Evolutionary conservation across 2,329 filamentous ascomycete species (phyloP), one percentile per base, ranked within the genome.

Genomic region (Alternaria dauci): DNA sequence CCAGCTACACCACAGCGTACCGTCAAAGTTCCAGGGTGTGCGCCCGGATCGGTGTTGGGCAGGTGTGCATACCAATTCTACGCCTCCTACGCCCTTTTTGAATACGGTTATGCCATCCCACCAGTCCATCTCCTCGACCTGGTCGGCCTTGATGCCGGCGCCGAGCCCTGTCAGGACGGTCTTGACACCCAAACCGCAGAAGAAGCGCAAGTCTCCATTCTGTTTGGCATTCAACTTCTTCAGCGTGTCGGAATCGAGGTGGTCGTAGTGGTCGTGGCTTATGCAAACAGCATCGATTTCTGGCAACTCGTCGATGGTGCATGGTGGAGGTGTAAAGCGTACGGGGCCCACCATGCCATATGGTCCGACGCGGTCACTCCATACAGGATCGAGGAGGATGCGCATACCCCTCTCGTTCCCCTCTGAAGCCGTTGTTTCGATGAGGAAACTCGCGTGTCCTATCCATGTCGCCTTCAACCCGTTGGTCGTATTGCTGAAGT

Each of bases 251-350:
- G 78, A 72, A 61, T 86, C 84, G 51, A 86, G 76, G 60, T 87
- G 85, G 63, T 87, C 84, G 65, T 86, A 86, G 67, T 87, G 85
- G 63, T 86, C 84, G 69, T 87, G 85, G 55, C 81, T 84, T 48
- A 87, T 85, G 58, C 81, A 74, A 3, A 87, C 78, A 3, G 83
- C 69, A 56, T 87, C 85, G 9, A 86, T 74, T 2, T 83, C 78
- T 0, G 85, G 85, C 3, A 87, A 68, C 18, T 85, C 83, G 2
- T 81, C 75, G 2, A 85, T 66, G 0, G 70, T 65, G 67, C 84
- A 87, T 1, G 85, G 85, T 4, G 83, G 77, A 3, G 81, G 83
- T 14, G 81, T 83, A 55, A 85, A 85, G 34, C 85, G 77, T 52
- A 84, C 82, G 0, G 85, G 85, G 0, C 85, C 85, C 1, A 81